Percentiles rank a stretch among this genome's conserved stretches.
phyloP scores from a whole-genome alignment of 1,284 basidiomycete species.

The Veloboletus limbatus region DNA sequence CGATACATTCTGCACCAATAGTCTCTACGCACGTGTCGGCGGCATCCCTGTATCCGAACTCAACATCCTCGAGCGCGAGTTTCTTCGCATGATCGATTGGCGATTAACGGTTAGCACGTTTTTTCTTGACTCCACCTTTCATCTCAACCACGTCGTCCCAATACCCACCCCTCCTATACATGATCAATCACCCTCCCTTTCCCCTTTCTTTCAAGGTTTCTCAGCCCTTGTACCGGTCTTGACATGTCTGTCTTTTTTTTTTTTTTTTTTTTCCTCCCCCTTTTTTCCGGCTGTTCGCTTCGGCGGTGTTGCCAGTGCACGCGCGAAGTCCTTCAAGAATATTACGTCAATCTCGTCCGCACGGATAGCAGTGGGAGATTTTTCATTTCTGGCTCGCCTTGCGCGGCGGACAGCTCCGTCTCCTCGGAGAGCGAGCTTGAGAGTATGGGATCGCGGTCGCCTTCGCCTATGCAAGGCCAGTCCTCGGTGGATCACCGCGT shows the following conservation, averaged over 20 bases:
- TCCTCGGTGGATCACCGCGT: slow-evolving; percentile 11
- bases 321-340: slow-evolving; percentile 75
- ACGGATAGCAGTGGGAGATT: slow-evolving; percentile 66
- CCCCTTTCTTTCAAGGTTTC: slow-evolving; percentile 14
- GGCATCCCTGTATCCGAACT: slow-evolving; percentile 88
- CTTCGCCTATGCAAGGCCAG: slow-evolving; percentile 42
- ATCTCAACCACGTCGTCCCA: slow-evolving; percentile 10
- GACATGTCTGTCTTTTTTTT: slow-evolving; percentile 23
- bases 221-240: slow-evolving; percentile 23
- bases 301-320: slow-evolving; percentile 55
- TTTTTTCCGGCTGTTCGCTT: slow-evolving; percentile 8
- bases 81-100: slow-evolving; percentile 89
- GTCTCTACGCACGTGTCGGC: slow-evolving; percentile 90
- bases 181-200: slow-evolving; percentile 3
- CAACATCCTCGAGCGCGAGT: slow-evolving; percentile 90
- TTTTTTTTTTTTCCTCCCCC: slow-evolving; percentile 14
- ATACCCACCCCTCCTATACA: slow-evolving; percentile 10
- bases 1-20: slow-evolving; percentile 91
- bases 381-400: slow-evolving; percentile 43
- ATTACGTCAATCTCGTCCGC: slow-evolving; percentile 80
- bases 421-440: slow-evolving; percentile 55
- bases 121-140: slow-evolving; percentile 16
- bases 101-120: slow-evolving; percentile 75
- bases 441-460: slow-evolving; percentile 52
- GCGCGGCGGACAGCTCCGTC: slow-evolving; percentile 6